Evolutionary conservation across 2,329 filamentous ascomycete species (phyloP).

Genomic region (Penicillium verrucosum): DNA sequence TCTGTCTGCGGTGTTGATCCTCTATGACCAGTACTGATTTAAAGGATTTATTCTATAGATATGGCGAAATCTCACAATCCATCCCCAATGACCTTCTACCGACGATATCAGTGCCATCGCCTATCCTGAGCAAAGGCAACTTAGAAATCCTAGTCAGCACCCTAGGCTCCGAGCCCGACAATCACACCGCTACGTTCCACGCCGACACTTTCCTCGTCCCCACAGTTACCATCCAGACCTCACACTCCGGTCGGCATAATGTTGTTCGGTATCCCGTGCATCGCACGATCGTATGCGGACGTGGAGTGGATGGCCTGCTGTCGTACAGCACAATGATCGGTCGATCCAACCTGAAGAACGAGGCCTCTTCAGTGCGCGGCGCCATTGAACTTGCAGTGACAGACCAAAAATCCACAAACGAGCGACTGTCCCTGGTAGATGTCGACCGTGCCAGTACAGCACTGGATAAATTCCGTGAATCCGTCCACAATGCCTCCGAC

Average conservation of each 20-base stretch:
- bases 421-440: slow-evolving; percentile 57
- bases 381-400: slow-evolving; percentile 48
- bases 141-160: slow-evolving; percentile 60
- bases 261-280: slow-evolving; percentile 80
- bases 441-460: slow-evolving; percentile 60
- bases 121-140: slow-evolving; percentile 53
- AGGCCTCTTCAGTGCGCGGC: slow-evolving; percentile 34
- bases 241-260: slow-evolving; percentile 61
- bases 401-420: slow-evolving; percentile 27
- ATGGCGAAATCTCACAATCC: slow-evolving; percentile 51
- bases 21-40: background rate
- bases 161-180: slow-evolving; percentile 48
- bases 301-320: slow-evolving; percentile 66
- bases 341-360: slow-evolving; percentile 30
- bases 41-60: slow-evolving; percentile 39
- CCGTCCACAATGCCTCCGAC: slow-evolving; percentile 64
- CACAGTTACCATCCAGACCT: slow-evolving; percentile 64
- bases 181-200: slow-evolving; percentile 49
- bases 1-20: background rate
- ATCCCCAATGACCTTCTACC: slow-evolving; percentile 52
- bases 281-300: slow-evolving; percentile 69
- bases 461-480: slow-evolving; percentile 65
- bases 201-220: slow-evolving; percentile 71
- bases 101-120: slow-evolving; percentile 56
- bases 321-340: slow-evolving; percentile 34